phyloP scores from a whole-genome alignment of 495 filamentous ascomycete species.

The Cenococcum geophilum region DNA sequence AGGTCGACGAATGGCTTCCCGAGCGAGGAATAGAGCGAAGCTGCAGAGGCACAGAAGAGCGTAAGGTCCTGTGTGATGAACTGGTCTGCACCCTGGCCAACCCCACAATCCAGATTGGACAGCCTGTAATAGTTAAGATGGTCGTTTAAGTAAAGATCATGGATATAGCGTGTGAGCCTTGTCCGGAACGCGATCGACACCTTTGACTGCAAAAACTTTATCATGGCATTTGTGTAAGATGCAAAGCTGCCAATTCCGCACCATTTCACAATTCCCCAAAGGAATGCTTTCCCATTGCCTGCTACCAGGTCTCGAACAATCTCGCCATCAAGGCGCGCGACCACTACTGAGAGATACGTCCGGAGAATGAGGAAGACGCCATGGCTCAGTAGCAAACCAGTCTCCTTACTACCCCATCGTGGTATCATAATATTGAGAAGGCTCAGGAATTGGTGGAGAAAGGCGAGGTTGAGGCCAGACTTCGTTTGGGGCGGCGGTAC shows the following conservation, averaged over 20 bases:
- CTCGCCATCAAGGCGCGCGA: conserved; percentile 89
- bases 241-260: conserved; percentile 66
- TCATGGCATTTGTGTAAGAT: conserved; percentile 92
- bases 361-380: conserved; percentile 80
- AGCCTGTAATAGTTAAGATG: conserved; percentile 96
- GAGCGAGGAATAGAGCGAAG: conserved; percentile 89
- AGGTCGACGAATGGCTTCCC: conserved; percentile 95
- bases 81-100: conserved; percentile 88
- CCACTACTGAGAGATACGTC: conserved; percentile 89
- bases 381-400: conserved; percentile 79
- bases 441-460: conserved; percentile 93
- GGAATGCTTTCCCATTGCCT: conserved; percentile 81
- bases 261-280: conserved; percentile 86
- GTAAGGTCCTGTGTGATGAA: conserved; percentile 98
- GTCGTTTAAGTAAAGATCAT: conserved; percentile 92
- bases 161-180: conserved; percentile 90
- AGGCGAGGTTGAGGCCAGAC: conserved; percentile 94
- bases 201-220: conserved; percentile 97
- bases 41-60: conserved; percentile 85
- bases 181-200: conserved; percentile 98
- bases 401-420: conserved; percentile 89
- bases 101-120: conserved; percentile 85
- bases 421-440: conserved; percentile 97
- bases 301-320: conserved; percentile 94
- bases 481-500: conserved; percentile 86